These are phyloP conservation scores for Lipomyces orientalis DNA, from an alignment of 805 yeast species.

Conservation along the genomic window DNA sequence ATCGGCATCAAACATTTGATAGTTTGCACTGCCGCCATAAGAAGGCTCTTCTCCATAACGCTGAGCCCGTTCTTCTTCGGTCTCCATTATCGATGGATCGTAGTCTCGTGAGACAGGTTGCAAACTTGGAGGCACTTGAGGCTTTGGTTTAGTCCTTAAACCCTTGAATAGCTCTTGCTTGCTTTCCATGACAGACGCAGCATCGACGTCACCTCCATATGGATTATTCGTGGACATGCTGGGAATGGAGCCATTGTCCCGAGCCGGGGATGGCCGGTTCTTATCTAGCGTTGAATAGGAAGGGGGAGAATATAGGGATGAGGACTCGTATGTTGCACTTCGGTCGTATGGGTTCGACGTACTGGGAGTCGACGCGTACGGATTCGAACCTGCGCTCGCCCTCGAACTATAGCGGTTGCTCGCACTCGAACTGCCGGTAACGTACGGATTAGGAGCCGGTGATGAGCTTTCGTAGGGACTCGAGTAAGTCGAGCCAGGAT, in stretches of 20 bases:
- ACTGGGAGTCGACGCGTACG: neutral
- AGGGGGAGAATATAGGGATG: neutral
- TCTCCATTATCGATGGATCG: slow-evolving; percentile 38
- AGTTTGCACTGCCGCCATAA: slow-evolving; percentile 8
- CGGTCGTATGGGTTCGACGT: slow-evolving; percentile 7
- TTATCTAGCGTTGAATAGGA: slow-evolving; percentile 6
- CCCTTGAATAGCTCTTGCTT: slow-evolving; percentile 6
- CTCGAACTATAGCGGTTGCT: neutral
- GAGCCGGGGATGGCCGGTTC: neutral
- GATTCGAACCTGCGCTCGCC: neutral
- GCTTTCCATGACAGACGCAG: neutral
- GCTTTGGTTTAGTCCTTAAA: neutral
- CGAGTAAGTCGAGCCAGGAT: neutral
- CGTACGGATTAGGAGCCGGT: slow-evolving; percentile 27
- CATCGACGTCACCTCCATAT: neutral
- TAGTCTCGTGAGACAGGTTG: slow-evolving; percentile 17
- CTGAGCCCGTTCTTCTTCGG: slow-evolving; percentile 31
- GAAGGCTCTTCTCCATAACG: slow-evolving; percentile 4
- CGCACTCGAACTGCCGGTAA: neutral
- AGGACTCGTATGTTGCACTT: neutral
- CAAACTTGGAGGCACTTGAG: neutral
- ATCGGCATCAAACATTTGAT: slow-evolving; percentile 13
- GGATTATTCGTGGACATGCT: neutral
- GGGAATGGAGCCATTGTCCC: neutral
- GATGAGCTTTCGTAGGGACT: neutral